Evolutionary conservation across 2,329 filamentous ascomycete species (phyloP).

Genomic region (Emergomyces orientalis): DNA sequence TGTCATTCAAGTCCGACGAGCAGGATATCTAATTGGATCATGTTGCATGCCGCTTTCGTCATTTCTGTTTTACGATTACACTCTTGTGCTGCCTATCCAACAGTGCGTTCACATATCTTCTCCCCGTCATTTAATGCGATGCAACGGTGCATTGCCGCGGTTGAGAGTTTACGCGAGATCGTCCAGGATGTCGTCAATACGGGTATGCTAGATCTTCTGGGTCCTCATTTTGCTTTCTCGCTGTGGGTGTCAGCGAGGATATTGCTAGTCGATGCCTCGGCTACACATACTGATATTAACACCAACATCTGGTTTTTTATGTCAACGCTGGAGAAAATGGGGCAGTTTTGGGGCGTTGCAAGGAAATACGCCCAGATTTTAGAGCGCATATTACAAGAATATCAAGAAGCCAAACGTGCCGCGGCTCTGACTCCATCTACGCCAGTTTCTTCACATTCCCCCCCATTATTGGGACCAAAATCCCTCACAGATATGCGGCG

Average conservation of each 20-base stretch:
- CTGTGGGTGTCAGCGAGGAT: slow-evolving; percentile 38
- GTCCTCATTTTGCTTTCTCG: slow-evolving; percentile 39
- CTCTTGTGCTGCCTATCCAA: slow-evolving; percentile 38
- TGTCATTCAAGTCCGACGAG: slow-evolving; percentile 26
- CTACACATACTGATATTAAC: slow-evolving; percentile 29
- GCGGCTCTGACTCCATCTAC: not conserved
- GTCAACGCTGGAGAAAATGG: slow-evolving; percentile 35
- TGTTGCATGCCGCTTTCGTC: slow-evolving; percentile 38
- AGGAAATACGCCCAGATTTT: slow-evolving; percentile 37
- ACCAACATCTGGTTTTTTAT: slow-evolving; percentile 39
- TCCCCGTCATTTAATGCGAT: slow-evolving; percentile 39
- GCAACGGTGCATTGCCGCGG: slow-evolving; percentile 39
- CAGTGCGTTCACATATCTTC: slow-evolving; percentile 34
- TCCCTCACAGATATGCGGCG: slow-evolving; percentile 35
- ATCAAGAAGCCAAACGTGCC: slow-evolving; percentile 7
- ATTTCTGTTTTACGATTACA: slow-evolving; percentile 39
- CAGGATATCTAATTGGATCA: slow-evolving; percentile 11
- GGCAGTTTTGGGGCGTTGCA: slow-evolving; percentile 39
- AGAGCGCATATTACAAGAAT: slow-evolving; percentile 27
- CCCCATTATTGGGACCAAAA: slow-evolving; percentile 18
- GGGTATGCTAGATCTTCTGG: slow-evolving; percentile 36
- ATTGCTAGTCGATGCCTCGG: slow-evolving; percentile 36
- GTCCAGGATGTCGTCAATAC: slow-evolving; percentile 39
- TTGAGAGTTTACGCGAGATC: slow-evolving; percentile 38
- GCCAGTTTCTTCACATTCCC: not conserved